These are phyloP conservation scores for Colletotrichum truncatum DNA, from an alignment of 2,329 filamentous ascomycete genomes.

Conservation along the genomic window DNA sequence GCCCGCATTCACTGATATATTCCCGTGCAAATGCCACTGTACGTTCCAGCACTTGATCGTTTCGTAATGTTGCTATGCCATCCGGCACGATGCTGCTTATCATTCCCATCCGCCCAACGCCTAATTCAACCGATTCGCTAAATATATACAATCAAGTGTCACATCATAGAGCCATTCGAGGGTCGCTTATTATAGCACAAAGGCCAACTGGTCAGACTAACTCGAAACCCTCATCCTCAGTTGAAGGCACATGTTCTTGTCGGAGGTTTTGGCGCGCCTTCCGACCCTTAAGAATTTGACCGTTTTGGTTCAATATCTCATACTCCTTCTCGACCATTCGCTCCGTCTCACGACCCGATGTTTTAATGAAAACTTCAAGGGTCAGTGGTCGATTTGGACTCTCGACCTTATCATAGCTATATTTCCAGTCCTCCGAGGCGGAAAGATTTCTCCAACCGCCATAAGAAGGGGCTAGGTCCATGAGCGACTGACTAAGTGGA, in stretches of 20 bases:
- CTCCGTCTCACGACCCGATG: slow-evolving; percentile 49
- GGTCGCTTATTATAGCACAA: not conserved
- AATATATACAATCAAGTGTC: not conserved
- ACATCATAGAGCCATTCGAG: not conserved
- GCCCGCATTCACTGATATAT: not conserved
- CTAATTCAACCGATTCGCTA: not conserved
- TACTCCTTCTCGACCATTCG: slow-evolving; percentile 58
- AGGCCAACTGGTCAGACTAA: slow-evolving; percentile 39
- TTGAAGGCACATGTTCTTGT: slow-evolving; percentile 36
- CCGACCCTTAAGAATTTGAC: slow-evolving; percentile 52
- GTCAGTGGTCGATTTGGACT: slow-evolving; percentile 49
- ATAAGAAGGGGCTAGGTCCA: slow-evolving; percentile 40
- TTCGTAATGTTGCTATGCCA: not conserved
- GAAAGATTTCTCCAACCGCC: slow-evolving; percentile 7
- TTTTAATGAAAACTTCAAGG: slow-evolving; percentile 49
- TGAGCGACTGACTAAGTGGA: slow-evolving; percentile 43
- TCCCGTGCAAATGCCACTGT: not conserved
- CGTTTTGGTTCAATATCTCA: slow-evolving; percentile 55
- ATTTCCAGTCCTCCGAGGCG: slow-evolving; percentile 48
- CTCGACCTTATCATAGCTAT: slow-evolving; percentile 52
- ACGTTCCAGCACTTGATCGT: no score
- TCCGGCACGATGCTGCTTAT: no score
- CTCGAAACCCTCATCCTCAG: slow-evolving; percentile 52
- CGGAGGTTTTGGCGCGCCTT: slow-evolving; percentile 53
- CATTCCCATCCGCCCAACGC: slow-evolving; percentile 13